Base-by-base conservation (phyloP, 192 early-diverging fungal genomes). In the Coemansia umbellata region DNA sequence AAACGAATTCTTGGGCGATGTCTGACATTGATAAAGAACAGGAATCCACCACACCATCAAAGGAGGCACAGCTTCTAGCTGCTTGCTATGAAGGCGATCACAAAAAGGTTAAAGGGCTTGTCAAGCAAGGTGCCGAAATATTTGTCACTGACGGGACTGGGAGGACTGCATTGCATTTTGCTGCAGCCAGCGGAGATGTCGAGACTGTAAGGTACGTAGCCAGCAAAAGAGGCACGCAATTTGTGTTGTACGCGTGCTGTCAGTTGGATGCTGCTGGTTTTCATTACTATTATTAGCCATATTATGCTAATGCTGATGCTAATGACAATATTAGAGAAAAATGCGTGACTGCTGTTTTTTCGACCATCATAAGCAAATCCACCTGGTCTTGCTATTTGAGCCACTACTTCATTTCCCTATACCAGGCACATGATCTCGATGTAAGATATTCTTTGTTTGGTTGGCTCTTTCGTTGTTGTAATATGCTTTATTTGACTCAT, bases 131-230 rank as follows among this genome's bases (percentile, higher is more conserved):
- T 14, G 84, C 84, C 1, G 83, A 86, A 32, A 63, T 84, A 26
- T 77, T 82, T 48, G 67, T 75, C 43, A 69, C 74, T 0, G 64
- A 80, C 28, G 83, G 83, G 21, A 58, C 66, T 10, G 86, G 83
- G 1, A 66, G 75, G 32, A 87, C 83, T 6, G 73, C 84, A 18
- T 73, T 91, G 13, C 87, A 89, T 59, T 81, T 85, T 78, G 87
- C 89, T 0, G 80, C 84, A 26, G 82, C 81, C 43, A 75, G 78
- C 21, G 89, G 89, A 13, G 72, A 84, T 53, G 60, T 80, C 6
- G 80, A 81, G 7, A 80, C 87, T 0, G 80, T 91, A 14, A 73
- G 78, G 50, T 74, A 79, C 55, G 62, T 82, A 15, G n/a, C n/a
- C n/a, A n/a, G n/a, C n/a, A n/a, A n/a, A n/a, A n/a, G n/a, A n/a